A percentile compares a stretch with the other conserved stretches of the same genome.
These are phyloP conservation scores for Populus ilicifolia DNA, from an alignment of 345 rosid species.

Conservation along the genomic window DNA sequence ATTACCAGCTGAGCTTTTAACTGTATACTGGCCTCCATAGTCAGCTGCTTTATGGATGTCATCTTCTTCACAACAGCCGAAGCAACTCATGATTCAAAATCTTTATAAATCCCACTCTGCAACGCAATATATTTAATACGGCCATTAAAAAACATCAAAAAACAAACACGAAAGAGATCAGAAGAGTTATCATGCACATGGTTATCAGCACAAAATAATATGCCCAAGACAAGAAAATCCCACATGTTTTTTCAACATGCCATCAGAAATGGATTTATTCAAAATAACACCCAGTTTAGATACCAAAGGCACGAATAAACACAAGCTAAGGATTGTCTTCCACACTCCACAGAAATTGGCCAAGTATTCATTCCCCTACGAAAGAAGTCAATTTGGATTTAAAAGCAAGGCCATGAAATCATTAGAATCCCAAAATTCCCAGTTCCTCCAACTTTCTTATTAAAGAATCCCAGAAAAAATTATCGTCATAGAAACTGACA, in stretches of 20 bases:
- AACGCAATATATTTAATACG: not conserved
- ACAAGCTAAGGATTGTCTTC: not conserved
- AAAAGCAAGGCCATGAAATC: not conserved
- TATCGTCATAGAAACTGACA: not conserved
- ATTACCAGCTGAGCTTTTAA: slow-evolving; percentile 64
- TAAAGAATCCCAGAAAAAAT: not conserved
- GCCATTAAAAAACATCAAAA: not conserved
- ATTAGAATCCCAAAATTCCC: not conserved
- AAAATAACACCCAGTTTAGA: not conserved
- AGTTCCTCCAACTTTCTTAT: not conserved
- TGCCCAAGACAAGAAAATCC: not conserved
- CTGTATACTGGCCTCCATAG: slow-evolving; percentile 50
- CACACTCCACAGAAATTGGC: not conserved
- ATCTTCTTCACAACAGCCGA: slow-evolving; percentile 75
- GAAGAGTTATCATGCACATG: not conserved
- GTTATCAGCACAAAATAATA: not conserved
- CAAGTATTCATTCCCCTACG: not conserved
- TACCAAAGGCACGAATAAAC: not conserved
- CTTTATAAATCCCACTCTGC: slow-evolving; percentile 7
- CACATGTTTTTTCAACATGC: not conserved
- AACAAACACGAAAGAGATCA: not conserved
- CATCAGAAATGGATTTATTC: not conserved
- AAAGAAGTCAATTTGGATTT: not conserved
- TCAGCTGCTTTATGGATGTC: slow-evolving; percentile 65
- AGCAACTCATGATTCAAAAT: slow-evolving; percentile 68